phyloP scores from a whole-genome alignment of 768 basidiomycete genomes.

The Collybia sordida region DNA sequence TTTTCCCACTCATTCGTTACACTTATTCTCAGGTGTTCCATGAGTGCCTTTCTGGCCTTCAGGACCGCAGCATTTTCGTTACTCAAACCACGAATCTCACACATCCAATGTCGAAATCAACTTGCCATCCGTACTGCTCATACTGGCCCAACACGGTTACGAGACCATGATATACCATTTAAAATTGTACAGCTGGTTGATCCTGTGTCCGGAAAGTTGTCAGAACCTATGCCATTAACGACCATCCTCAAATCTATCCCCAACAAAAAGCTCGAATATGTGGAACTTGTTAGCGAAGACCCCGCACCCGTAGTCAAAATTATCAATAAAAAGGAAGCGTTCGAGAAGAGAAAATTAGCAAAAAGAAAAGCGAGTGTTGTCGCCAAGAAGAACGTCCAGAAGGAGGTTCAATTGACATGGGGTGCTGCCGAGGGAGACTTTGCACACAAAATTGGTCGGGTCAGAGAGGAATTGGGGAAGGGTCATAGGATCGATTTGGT shows the following conservation, averaged over 20 bases:
- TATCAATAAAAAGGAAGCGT: constrained; percentile 42
- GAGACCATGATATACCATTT: constrained; percentile 43
- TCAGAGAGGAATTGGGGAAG: constrained; percentile 54
- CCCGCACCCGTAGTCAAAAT: constrained; percentile 65
- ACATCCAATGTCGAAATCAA: constrained; percentile 1
- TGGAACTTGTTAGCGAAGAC: constrained; percentile 53
- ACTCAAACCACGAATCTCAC: constrained; percentile 7
- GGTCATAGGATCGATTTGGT: constrained; percentile 58
- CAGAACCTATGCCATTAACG: constrained; percentile 30
- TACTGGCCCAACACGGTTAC: neutral
- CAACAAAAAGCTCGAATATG: constrained; percentile 37
- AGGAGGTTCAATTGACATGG: constrained; percentile 79
- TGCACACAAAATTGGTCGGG: constrained; percentile 64
- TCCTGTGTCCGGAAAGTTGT: constrained; percentile 39
- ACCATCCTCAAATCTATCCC: constrained; percentile 42
- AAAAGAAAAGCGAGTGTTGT: constrained; percentile 35
- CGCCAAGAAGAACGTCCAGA: constrained; percentile 34
- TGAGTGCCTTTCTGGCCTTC: constrained; percentile 32
- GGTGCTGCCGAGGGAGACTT: constrained; percentile 56
- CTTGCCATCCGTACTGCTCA: constrained; percentile 5
- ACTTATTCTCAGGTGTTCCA: constrained; percentile 1
- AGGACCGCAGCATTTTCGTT: constrained; percentile 22
- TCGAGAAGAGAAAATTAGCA: constrained; percentile 34
- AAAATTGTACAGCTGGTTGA: constrained; percentile 46
- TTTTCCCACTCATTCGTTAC: too few relatives aligned